Percentiles rank a stretch among this genome's conserved stretches.
Conservation (phyloP, 352 stramenopile species). For the Phytopythium cucurbitacearum region DNA sequence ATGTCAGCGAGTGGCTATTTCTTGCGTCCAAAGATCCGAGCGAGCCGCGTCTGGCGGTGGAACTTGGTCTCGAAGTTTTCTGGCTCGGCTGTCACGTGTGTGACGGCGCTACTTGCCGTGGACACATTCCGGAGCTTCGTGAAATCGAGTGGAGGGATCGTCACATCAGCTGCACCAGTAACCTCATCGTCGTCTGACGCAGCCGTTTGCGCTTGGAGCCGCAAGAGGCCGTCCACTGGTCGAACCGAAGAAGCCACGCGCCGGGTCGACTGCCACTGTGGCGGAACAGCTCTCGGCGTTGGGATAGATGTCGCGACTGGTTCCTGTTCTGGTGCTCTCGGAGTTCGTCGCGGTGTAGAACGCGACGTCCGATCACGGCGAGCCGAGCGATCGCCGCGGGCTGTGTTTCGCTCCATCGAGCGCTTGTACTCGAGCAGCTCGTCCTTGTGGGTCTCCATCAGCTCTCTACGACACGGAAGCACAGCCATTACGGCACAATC, state of each 20-base stretch:
- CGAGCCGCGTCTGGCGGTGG: slow-evolving; percentile 42
- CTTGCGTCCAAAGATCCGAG: slow-evolving; percentile 46
- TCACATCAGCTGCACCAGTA: not conserved
- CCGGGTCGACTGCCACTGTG: slow-evolving; percentile 63
- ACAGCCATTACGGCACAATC: not conserved
- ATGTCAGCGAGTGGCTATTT: slow-evolving; percentile 6
- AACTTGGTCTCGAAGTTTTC: slow-evolving; percentile 45
- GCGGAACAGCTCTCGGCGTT: slow-evolving; percentile 16
- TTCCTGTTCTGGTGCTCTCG: too few species aligned
- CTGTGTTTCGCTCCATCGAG: slow-evolving; percentile 9
- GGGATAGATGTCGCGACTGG: slow-evolving; percentile 5
- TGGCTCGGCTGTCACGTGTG: not conserved
- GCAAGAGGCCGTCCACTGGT: not conserved
- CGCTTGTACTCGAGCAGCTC: slow-evolving; percentile 64
- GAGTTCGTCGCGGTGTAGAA: too few species aligned
- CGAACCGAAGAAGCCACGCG: slow-evolving; percentile 17
- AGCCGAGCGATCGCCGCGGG: not conserved
- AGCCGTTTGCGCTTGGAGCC: not conserved
- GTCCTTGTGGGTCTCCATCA: slow-evolving; percentile 72
- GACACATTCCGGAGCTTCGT: slow-evolving; percentile 5
- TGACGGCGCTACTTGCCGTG: not conserved
- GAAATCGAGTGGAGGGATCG: slow-evolving; percentile 22
- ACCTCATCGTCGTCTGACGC: not conserved
- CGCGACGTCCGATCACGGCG: not conserved
- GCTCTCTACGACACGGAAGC: slow-evolving; percentile 21